Evolutionary conservation across 2,329 filamentous ascomycete species (phyloP).

Genomic region (Hypoxylon sp.): DNA sequence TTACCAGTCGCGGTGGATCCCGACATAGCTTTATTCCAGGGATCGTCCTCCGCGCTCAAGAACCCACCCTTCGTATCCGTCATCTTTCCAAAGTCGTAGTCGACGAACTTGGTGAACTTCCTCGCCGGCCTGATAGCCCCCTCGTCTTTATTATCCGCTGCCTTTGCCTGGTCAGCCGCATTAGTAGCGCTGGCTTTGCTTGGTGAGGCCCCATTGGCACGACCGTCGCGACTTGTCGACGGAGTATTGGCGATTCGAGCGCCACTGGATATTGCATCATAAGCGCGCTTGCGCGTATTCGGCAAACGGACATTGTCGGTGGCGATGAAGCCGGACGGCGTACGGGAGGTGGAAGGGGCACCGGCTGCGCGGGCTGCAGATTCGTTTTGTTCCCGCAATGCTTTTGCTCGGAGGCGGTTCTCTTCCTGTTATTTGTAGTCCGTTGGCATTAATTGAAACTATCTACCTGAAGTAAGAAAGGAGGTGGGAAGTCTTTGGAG

Average conservation of each 20-base stretch:
- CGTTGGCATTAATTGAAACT: slow-evolving; percentile 29
- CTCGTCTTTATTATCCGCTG: slow-evolving; percentile 55
- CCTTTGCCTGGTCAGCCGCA: slow-evolving; percentile 51
- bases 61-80: slow-evolving; percentile 98
- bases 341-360: slow-evolving; percentile 62
- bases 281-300: slow-evolving; percentile 77
- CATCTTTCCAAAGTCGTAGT: slow-evolving; percentile 99
- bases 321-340: slow-evolving; percentile 79
- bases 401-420: slow-evolving; percentile 89
- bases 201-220: slow-evolving; percentile 58
- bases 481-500: neutral
- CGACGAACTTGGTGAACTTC: slow-evolving; percentile 94
- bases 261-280: slow-evolving; percentile 72
- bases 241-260: slow-evolving; percentile 58
- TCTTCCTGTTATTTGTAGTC: slow-evolving; percentile 76
- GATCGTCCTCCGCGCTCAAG: slow-evolving; percentile 90
- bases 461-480: neutral
- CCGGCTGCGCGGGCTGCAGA: slow-evolving; percentile 69
- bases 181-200: slow-evolving; percentile 51
- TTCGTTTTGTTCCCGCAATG: slow-evolving; percentile 80
- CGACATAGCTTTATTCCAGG: slow-evolving; percentile 84
- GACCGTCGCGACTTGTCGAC: slow-evolving; percentile 78
- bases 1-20: slow-evolving; percentile 56
- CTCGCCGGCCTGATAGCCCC: slow-evolving; percentile 78
- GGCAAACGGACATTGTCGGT: slow-evolving; percentile 74